A percentile compares a stretch with the other conserved stretches of the same genome.
Evolutionary conservation across 768 basidiomycete species (phyloP).

Genomic region (Leccinum sublutescens): DNA sequence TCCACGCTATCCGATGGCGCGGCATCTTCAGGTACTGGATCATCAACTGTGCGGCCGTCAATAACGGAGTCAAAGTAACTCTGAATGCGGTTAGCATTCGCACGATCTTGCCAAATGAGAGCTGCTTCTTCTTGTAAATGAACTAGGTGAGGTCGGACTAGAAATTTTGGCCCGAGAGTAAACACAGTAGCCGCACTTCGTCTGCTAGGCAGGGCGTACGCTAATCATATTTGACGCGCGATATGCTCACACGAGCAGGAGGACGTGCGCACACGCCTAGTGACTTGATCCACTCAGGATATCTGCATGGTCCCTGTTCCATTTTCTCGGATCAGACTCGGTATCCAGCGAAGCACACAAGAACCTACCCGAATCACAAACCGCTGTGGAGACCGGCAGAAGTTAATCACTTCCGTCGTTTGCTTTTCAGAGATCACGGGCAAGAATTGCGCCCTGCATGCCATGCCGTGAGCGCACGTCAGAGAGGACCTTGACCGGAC

Average conservation of each 20-base stretch:
- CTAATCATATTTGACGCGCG: slow-evolving; percentile 46
- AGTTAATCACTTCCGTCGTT: slow-evolving; percentile 52
- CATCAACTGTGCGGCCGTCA: not conserved
- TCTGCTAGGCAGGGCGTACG: not conserved
- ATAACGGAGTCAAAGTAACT: not conserved
- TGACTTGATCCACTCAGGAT: not conserved
- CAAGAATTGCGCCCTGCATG: slow-evolving; percentile 56
- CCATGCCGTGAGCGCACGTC: slow-evolving; percentile 7
- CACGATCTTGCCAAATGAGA: not conserved
- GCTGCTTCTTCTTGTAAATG: not conserved
- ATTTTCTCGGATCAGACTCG: not conserved
- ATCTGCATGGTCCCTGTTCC: not conserved
- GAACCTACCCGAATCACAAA: slow-evolving; percentile 25
- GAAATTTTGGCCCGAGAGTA: not conserved
- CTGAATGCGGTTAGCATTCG: not conserved
- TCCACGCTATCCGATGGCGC: not conserved
- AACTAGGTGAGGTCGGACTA: slow-evolving; percentile 3
- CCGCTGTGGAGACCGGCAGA: slow-evolving; percentile 62
- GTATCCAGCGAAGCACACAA: slow-evolving; percentile 31
- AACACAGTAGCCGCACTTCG: not conserved
- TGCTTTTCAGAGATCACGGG: slow-evolving; percentile 49
- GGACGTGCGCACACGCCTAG: not conserved
- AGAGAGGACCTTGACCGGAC: not conserved
- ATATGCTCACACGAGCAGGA: slow-evolving; percentile 29
- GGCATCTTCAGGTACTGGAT: not conserved